These are phyloP conservation scores for Salinomyces thailandicus DNA, from an alignment of 2,329 filamentous ascomycete species.

Conservation along the genomic window DNA sequence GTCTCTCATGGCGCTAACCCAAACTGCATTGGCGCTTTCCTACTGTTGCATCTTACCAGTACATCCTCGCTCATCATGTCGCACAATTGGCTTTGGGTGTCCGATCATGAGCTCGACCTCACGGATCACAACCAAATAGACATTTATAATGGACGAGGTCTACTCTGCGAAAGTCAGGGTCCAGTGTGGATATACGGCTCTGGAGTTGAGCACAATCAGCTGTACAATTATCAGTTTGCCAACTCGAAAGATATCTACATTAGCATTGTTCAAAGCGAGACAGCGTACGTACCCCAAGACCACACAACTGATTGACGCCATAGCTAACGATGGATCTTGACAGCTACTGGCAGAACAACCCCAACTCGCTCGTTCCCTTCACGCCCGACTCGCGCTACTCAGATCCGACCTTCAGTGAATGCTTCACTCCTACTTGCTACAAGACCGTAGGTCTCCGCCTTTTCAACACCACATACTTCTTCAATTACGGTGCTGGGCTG, in stretches of 20 bases:
- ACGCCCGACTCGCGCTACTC: constrained; percentile 39
- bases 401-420: constrained; percentile 61
- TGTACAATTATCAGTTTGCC: constrained; percentile 74
- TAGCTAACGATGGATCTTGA: background rate
- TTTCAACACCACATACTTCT: constrained; percentile 45
- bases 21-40: constrained; percentile 62
- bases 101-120: constrained; percentile 81
- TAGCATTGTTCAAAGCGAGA: constrained; percentile 79
- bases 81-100: constrained; percentile 86
- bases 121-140: constrained; percentile 62
- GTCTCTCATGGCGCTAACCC: constrained; percentile 41
- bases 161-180: constrained; percentile 54
- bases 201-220: constrained; percentile 47
- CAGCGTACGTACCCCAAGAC: constrained; percentile 48
- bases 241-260: constrained; percentile 72
- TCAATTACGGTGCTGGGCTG: constrained; percentile 45
- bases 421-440: constrained; percentile 45
- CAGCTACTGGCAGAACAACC: constrained; percentile 67
- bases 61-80: constrained; percentile 62
- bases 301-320: too few species aligned
- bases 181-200: constrained; percentile 54
- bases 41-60: constrained; percentile 38
- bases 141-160: constrained; percentile 76
- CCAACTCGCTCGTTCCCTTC: constrained; percentile 59
- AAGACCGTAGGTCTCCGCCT: constrained; percentile 71